Base-by-base conservation (phyloP, 176 grass and related monocot genomes). In the Cenchrus fungigraminus region DNA sequence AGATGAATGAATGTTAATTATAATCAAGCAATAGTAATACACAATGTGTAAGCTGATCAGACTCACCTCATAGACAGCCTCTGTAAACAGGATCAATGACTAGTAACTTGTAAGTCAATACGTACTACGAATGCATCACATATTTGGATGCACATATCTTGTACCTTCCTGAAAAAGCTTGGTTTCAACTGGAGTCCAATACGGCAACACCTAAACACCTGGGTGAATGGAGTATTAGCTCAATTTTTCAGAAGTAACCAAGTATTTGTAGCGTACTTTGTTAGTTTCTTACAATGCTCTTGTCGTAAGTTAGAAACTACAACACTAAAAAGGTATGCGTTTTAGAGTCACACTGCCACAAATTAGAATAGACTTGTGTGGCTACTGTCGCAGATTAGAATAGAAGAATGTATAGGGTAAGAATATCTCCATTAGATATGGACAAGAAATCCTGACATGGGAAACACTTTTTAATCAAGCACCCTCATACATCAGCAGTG, bases 401-500 rank as follows among this genome's bases (percentile, higher is more conserved):
- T 57, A 78, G 17, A 82, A 82, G 53, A 86, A 78, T 13, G 12
- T 16, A 68, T 87, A 43, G 31, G 62, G 45, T 59, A 78, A 42
- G 17, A 73, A 71, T 40, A 51, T 83, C 47, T 34, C 79, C 43
- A 65, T 19, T 73, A 79, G 79, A 87, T 80, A 66, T 32, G 68
- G 59, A 69, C 8, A 84, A 47, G n/a, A 69, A 73, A 56, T 61
- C 52, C 80, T 55, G 53, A 65, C 6, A 44, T 81, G 31, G 42
- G 61, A 50, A 85, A 59, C 15, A 73, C 19, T 50, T 69, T 69
- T 54, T 50, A 78, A 78, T 83, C 43, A 74, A 63, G 65, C 64
- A 71, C 59, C 29, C 40, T 68, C n/a, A 66, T 83, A 83, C 59
- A 77, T 79, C 76, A 90, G 73, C 52, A 86, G 11, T 79, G 89